Evolutionary conservation across 495 filamentous ascomycete species (phyloP).

Genomic region (Xanthoparmelia taractica): DNA sequence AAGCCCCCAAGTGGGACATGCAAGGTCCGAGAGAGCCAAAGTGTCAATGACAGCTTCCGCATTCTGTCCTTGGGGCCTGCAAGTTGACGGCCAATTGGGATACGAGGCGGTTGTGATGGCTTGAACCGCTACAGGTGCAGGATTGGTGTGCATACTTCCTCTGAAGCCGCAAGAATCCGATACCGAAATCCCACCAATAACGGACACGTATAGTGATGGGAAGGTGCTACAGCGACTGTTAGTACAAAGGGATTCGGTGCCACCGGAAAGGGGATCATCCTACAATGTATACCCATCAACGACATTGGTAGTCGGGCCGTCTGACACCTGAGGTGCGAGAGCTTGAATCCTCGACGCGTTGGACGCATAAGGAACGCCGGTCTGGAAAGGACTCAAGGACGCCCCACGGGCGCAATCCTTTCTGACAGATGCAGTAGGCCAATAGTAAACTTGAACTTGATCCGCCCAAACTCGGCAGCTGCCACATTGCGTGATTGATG

Average conservation of each 20-base stretch:
- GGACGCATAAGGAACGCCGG: conserved; percentile 11
- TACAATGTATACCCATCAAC: conserved; percentile 18
- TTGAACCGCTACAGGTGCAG: conserved; percentile 17
- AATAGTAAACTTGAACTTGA: conserved; percentile 21
- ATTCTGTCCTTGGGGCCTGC: conserved; percentile 14
- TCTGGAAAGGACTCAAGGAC: neutral
- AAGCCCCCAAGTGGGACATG: conserved; percentile 21
- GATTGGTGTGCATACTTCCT: conserved; percentile 12
- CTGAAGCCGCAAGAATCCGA: conserved; percentile 17
- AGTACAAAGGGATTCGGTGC: neutral
- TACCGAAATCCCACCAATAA: conserved; percentile 16
- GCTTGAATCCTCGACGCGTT: conserved; percentile 15
- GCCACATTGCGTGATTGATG: conserved; percentile 12
- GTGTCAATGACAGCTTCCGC: conserved; percentile 14
- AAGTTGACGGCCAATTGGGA: conserved; percentile 18
- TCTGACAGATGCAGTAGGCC: conserved; percentile 17
- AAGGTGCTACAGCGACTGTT: conserved; percentile 8
- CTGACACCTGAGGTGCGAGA: neutral
- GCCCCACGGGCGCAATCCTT: conserved; percentile 14
- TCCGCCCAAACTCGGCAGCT: conserved; percentile 17
- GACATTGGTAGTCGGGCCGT: conserved; percentile 2
- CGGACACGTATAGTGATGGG: conserved; percentile 20
- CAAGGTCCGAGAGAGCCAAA: conserved; percentile 18
- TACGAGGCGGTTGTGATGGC: conserved; percentile 21
- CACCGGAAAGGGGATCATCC: neutral